Percentiles rank a stretch among this genome's conserved stretches.
Evolutionary conservation across 1,139 yeast species (phyloP).

Genomic region (Yamadazyma kanchanaburiensis): DNA sequence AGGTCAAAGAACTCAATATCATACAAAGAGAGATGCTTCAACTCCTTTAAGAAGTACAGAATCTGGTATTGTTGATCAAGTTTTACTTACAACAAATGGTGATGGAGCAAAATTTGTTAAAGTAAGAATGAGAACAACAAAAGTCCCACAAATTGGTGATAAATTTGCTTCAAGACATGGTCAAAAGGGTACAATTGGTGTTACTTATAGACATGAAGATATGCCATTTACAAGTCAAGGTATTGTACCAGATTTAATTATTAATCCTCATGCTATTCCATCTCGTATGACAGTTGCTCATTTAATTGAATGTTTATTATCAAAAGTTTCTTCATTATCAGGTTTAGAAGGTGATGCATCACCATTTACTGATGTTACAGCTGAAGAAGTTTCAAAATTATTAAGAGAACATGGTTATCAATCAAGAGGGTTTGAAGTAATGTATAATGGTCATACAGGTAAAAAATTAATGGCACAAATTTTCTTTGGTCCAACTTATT

Average conservation of each 20-base stretch:
- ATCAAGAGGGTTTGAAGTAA: conserved; percentile 96
- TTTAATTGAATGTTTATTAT: conserved; percentile 93
- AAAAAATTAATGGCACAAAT: conserved; percentile 96
- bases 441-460: conserved; percentile 99
- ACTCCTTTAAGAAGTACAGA: conserved; percentile 96
- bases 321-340: conserved; percentile 90
- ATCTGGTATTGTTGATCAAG: conserved; percentile 98
- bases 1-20: conserved; percentile 97
- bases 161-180: conserved; percentile 99
- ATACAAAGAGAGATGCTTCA: conserved; percentile 97
- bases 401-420: conserved; percentile 96
- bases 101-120: conserved; percentile 97
- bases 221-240: conserved; percentile 99
- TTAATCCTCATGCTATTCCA: conserved; percentile 99
- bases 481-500: conserved; percentile 97
- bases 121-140: conserved; percentile 98
- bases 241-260: conserved; percentile 92
- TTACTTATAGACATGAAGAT: conserved; percentile 96
- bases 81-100: conserved; percentile 91
- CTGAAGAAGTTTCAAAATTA: conserved; percentile 89
- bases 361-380: conserved; percentile 97
- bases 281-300: conserved; percentile 99
- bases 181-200: conserved; percentile 99
- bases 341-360: conserved; percentile 99
- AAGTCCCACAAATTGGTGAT: conserved; percentile 98